Evolutionary conservation across 2,329 filamentous ascomycete genomes (phyloP).

Genomic region (Phialemonium atrogriseum): DNA sequence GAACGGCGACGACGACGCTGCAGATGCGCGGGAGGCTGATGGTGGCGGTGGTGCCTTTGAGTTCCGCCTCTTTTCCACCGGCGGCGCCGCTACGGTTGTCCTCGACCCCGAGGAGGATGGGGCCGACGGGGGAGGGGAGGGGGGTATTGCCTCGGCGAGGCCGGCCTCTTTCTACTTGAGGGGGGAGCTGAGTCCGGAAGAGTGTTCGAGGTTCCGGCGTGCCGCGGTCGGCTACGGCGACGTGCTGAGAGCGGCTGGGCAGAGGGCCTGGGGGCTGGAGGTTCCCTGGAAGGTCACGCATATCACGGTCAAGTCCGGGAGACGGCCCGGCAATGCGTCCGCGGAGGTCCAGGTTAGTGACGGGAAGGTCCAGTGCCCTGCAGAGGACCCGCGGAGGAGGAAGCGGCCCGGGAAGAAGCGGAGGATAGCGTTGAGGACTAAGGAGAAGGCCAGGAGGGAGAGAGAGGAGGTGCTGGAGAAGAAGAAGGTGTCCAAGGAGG

Average conservation of each 20-base stretch:
- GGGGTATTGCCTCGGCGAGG: slow-evolving; percentile 29
- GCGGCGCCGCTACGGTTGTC: slow-evolving; percentile 29
- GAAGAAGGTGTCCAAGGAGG: slow-evolving; percentile 40
- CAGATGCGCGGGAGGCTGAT: slow-evolving; percentile 18
- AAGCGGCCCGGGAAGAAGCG: slow-evolving; percentile 49
- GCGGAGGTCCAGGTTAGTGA: too few species aligned
- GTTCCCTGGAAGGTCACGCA: slow-evolving; percentile 50
- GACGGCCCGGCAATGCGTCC: too few species aligned
- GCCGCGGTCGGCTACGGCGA: slow-evolving; percentile 45
- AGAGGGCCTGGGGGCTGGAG: slow-evolving; percentile 48
- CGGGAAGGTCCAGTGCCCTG: slow-evolving; percentile 3
- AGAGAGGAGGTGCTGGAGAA: slow-evolving; percentile 29
- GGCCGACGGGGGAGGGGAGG: slow-evolving; percentile 22
- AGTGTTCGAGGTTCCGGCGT: slow-evolving; percentile 29
- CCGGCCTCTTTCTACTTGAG: slow-evolving; percentile 43
- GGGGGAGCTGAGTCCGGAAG: slow-evolving; percentile 24
- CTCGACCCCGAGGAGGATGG: slow-evolving; percentile 33
- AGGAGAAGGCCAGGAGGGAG: slow-evolving; percentile 26
- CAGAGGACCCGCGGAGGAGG: slow-evolving; percentile 24
- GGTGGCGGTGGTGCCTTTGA: slow-evolving; percentile 33
- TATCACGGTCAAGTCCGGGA: slow-evolving; percentile 23
- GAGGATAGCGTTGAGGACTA: slow-evolving; percentile 42
- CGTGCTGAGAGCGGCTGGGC: slow-evolving; percentile 33
- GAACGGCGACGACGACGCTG: slow-evolving; percentile 14
- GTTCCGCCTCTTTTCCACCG: slow-evolving; percentile 49